phyloP scores from a whole-genome alignment of 2,329 filamentous ascomycete species.

The Endothia cerciana region DNA sequence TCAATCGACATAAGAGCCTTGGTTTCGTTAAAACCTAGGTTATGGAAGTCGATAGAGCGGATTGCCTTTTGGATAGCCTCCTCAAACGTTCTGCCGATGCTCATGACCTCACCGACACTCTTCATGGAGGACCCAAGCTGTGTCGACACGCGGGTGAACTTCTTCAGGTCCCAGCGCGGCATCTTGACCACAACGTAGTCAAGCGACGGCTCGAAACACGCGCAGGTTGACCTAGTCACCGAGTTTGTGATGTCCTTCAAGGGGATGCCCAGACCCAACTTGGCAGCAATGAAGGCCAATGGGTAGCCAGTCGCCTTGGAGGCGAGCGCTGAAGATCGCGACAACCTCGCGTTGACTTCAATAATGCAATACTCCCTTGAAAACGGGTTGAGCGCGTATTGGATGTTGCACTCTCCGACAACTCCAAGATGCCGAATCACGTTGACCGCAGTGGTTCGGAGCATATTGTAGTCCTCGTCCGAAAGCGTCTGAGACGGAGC shows the following conservation, averaged over 20 bases:
- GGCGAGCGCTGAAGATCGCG: slow-evolving; percentile 92
- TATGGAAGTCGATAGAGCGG: slow-evolving; percentile 91
- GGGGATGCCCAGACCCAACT: slow-evolving; percentile 91
- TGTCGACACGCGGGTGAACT: slow-evolving; percentile 95
- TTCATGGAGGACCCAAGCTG: slow-evolving; percentile 98
- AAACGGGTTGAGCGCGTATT: slow-evolving; percentile 95
- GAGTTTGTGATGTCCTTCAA: slow-evolving; percentile 96
- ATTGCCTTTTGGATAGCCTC: slow-evolving; percentile 99
- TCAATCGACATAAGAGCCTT: slow-evolving; percentile 94
- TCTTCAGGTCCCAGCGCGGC: slow-evolving; percentile 97
- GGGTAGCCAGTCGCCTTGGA: slow-evolving; percentile 99
- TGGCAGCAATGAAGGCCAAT: slow-evolving; percentile 93
- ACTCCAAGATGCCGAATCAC: slow-evolving; percentile 96
- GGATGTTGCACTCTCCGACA: slow-evolving; percentile 97
- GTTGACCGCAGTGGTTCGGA: slow-evolving; percentile 95
- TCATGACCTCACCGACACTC: slow-evolving; percentile 99
- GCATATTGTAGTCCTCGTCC: slow-evolving; percentile 99
- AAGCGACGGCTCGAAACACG: slow-evolving; percentile 97
- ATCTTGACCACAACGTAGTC: slow-evolving; percentile 99
- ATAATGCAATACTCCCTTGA: slow-evolving; percentile 98
- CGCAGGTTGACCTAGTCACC: slow-evolving; percentile 92
- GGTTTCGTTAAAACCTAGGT: slow-evolving; percentile 92
- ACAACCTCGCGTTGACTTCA: slow-evolving; percentile 98
- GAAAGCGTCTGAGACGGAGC: slow-evolving; percentile 95
- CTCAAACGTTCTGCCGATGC: slow-evolving; percentile 93